A percentile compares a stretch with the other conserved stretches of the same genome.
Evolutionary conservation across 1,284 basidiomycete genomes (phyloP).

Genomic region (Boletus subluridellus): DNA sequence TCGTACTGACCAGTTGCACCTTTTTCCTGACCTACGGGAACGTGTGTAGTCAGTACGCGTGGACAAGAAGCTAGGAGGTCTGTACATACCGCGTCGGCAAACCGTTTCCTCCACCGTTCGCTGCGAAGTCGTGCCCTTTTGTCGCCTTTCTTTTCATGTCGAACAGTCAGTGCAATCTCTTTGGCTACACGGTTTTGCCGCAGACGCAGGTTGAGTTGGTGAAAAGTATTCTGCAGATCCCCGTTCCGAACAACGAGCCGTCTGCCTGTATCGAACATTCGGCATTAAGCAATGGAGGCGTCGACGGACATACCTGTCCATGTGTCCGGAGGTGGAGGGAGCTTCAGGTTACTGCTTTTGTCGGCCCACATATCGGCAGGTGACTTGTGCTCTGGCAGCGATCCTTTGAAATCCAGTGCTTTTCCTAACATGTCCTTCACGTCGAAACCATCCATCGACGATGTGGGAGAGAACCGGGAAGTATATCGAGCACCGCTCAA

Average conservation of each 20-base stretch:
- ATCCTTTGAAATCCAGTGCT: constrained; percentile 18
- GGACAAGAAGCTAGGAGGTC: constrained; percentile 1
- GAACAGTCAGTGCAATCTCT: constrained; percentile 48
- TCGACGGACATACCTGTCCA: constrained; percentile 28
- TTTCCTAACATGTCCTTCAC: constrained; percentile 18
- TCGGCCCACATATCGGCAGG: constrained; percentile 41
- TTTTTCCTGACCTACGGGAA: constrained; percentile 49
- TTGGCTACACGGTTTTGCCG: constrained; percentile 52
- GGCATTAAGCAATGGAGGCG: background rate
- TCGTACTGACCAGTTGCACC: constrained; percentile 48
- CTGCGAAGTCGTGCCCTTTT: constrained; percentile 35
- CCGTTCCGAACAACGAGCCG: constrained; percentile 36
- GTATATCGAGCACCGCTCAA: constrained; percentile 9
- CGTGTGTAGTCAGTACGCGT: constrained; percentile 11
- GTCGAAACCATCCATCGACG: constrained; percentile 6
- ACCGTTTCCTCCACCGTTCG: constrained; percentile 38
- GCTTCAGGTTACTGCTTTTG: constrained; percentile 24
- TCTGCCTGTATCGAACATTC: constrained; percentile 38
- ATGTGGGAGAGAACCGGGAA: constrained; percentile 5
- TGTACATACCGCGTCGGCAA: constrained; percentile 35
- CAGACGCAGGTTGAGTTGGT: constrained; percentile 51
- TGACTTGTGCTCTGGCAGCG: constrained; percentile 11
- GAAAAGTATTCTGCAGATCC: constrained; percentile 43
- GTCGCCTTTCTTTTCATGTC: constrained; percentile 56
- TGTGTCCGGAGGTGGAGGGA: constrained; percentile 27